Conservation (phyloP, 1,284 basidiomycete genomes). For the Cystobasidium slooffiae region DNA sequence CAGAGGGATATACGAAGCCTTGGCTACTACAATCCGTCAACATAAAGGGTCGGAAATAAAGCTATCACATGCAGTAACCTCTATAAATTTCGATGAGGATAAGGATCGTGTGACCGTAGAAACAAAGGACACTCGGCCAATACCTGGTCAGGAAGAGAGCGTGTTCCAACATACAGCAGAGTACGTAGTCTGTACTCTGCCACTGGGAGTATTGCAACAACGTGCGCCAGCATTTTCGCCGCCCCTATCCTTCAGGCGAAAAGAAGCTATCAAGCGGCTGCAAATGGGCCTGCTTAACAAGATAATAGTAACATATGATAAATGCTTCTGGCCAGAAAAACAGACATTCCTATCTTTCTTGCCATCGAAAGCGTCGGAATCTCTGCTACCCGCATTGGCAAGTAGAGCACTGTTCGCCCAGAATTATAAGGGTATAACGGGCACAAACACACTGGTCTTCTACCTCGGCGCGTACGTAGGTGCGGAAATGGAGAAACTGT, state of each 20-base stretch:
- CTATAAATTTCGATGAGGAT: slow-evolving; percentile 47
- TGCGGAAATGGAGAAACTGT: slow-evolving; percentile 53
- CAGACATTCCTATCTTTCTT: slow-evolving; percentile 46
- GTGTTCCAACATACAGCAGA: slow-evolving; percentile 45
- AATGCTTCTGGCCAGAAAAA: slow-evolving; percentile 55
- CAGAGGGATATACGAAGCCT: slow-evolving; percentile 32
- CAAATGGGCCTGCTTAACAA: slow-evolving; percentile 58
- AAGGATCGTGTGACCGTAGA: slow-evolving; percentile 16
- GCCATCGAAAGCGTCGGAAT: slow-evolving; percentile 44
- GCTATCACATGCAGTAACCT: slow-evolving; percentile 50
- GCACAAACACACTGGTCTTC: slow-evolving; percentile 54
- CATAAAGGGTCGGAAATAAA: slow-evolving; percentile 47
- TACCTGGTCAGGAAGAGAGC: background rate
- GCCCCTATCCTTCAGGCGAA: slow-evolving; percentile 53
- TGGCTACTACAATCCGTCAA: slow-evolving; percentile 5
- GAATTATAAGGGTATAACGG: slow-evolving; percentile 49
- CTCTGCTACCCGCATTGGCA: slow-evolving; percentile 28
- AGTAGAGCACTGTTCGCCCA: slow-evolving; percentile 49
- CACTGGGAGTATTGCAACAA: slow-evolving; percentile 57
- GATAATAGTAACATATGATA: slow-evolving; percentile 55
- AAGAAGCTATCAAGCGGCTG: slow-evolving; percentile 54
- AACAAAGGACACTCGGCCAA: background rate
- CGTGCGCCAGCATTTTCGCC: slow-evolving; percentile 55
- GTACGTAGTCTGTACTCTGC: slow-evolving; percentile 56
- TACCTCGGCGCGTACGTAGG: slow-evolving; percentile 54